These are phyloP conservation scores for Eustoma russellianum DNA, from an alignment of 257 asterid genomes.

Conservation along the genomic window DNA sequence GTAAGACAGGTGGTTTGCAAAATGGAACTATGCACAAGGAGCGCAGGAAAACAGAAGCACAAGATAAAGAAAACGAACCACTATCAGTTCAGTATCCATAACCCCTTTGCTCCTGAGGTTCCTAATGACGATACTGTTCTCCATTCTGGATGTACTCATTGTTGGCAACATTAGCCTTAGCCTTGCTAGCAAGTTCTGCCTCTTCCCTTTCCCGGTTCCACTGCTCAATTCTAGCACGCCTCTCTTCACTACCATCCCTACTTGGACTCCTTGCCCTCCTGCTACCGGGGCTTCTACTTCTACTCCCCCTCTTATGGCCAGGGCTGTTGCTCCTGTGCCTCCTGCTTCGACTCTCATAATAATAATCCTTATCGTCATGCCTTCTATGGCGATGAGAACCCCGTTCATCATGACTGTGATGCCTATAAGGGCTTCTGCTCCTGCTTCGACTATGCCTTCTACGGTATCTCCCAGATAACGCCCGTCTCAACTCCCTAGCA, in stretches of 20 bases:
- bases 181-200: constrained; percentile 36
- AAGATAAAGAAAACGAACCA: constrained; percentile 47
- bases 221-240: constrained; percentile 89
- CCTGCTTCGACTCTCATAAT: constrained; percentile 70
- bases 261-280: constrained; percentile 62
- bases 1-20: constrained; percentile 15
- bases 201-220: constrained; percentile 95
- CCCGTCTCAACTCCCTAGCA: constrained; percentile 49
- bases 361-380: constrained; percentile 52
- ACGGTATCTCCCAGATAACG: constrained; percentile 61
- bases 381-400: constrained; percentile 70
- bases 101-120: constrained; percentile 22
- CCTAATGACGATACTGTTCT: constrained; percentile 22
- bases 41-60: constrained; percentile 1
- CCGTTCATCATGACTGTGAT: constrained; percentile 77
- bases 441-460: constrained; percentile 50
- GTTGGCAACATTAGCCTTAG: constrained; percentile 15
- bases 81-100: constrained; percentile 33
- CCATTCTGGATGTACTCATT: constrained; percentile 21
- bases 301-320: constrained; percentile 46
- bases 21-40: constrained; percentile 1
- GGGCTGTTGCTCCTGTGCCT: constrained; percentile 61
- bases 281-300: constrained; percentile 62
- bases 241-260: constrained; percentile 97
- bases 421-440: constrained; percentile 90